These are phyloP conservation scores for Oleoguttula mirabilis DNA, from an alignment of 495 filamentous ascomycete species.

Conservation along the genomic window DNA sequence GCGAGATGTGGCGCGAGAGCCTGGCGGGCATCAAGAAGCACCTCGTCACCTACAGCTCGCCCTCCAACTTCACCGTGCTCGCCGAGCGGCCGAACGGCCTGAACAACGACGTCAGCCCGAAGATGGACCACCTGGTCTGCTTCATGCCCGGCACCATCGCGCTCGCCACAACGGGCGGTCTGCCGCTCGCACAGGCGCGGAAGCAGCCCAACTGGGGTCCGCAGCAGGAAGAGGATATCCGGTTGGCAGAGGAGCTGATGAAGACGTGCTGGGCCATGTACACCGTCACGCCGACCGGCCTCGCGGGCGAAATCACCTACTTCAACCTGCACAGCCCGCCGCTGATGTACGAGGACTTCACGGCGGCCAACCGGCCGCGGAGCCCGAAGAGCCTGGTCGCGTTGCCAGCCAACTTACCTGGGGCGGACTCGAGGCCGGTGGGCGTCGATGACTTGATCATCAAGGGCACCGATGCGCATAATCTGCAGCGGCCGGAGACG, in stretches of 20 bases:
- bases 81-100: slow-evolving; percentile 76
- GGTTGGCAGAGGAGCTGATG: slow-evolving; percentile 74
- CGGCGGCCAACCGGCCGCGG: slow-evolving; percentile 16
- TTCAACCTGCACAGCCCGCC: slow-evolving; percentile 63
- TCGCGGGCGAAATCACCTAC: slow-evolving; percentile 85
- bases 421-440: slow-evolving; percentile 5
- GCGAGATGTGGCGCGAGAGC: slow-evolving; percentile 84
- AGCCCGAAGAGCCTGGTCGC: slow-evolving; percentile 2
- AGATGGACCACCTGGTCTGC: slow-evolving; percentile 98
- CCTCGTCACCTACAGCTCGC: slow-evolving; percentile 74
- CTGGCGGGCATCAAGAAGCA: slow-evolving; percentile 80
- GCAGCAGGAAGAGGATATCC: slow-evolving; percentile 74
- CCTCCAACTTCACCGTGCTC: slow-evolving; percentile 69
- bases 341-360: slow-evolving; percentile 39
- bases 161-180: slow-evolving; percentile 70
- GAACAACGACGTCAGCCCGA: slow-evolving; percentile 50
- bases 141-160: slow-evolving; percentile 97
- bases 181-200: slow-evolving; percentile 59
- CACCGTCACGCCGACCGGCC: slow-evolving; percentile 67
- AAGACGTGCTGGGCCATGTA: slow-evolving; percentile 99
- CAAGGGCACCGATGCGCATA: slow-evolving; percentile 65
- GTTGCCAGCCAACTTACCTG: slow-evolving; percentile 1
- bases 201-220: slow-evolving; percentile 58
- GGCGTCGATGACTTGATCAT: slow-evolving; percentile 56
- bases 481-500: slow-evolving; percentile 92